Evolutionary conservation across 2,329 filamentous ascomycete genomes (phyloP).

Genomic region (Trichoderma sp.): DNA sequence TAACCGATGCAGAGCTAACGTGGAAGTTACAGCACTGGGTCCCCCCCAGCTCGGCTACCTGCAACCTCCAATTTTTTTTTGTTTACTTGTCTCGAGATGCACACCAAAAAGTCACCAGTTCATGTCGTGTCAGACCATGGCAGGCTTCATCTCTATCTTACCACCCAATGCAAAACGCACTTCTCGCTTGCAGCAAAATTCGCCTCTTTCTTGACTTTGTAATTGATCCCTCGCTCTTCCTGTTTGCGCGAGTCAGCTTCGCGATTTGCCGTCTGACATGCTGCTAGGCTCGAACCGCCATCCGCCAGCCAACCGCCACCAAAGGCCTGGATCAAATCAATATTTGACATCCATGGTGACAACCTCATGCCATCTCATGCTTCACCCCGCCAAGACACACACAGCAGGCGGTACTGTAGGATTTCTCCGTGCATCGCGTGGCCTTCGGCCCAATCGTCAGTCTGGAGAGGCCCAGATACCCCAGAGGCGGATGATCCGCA

Average conservation of each 20-base stretch:
- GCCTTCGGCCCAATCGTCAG: conserved; percentile 7
- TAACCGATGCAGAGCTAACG: not conserved
- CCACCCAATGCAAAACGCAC: not conserved
- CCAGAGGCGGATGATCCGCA: conserved; percentile 16
- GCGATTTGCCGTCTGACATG: not conserved
- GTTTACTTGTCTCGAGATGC: not conserved
- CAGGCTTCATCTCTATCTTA: not conserved
- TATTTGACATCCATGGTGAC: not conserved
- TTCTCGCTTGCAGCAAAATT: not conserved
- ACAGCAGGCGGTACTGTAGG: not conserved
- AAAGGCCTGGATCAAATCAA: not conserved
- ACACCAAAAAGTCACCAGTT: not conserved
- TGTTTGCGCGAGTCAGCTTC: not conserved
- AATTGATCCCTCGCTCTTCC: not conserved
- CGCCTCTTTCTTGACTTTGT: not conserved
- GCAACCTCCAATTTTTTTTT: not conserved
- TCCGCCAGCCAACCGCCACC: not conserved
- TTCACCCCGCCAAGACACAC: not conserved
- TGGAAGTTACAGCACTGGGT: too few species aligned
- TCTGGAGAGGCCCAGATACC: not conserved
- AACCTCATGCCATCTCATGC: not conserved
- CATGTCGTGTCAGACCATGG: not conserved
- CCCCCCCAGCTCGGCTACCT: not conserved
- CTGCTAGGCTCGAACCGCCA: not conserved
- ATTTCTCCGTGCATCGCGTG: conserved; percentile 19